Evolutionary conservation across 2,329 filamentous ascomycete genomes (phyloP), one percentile per base, ranked within the genome.

Genomic region (Apiospora malaysiana): DNA sequence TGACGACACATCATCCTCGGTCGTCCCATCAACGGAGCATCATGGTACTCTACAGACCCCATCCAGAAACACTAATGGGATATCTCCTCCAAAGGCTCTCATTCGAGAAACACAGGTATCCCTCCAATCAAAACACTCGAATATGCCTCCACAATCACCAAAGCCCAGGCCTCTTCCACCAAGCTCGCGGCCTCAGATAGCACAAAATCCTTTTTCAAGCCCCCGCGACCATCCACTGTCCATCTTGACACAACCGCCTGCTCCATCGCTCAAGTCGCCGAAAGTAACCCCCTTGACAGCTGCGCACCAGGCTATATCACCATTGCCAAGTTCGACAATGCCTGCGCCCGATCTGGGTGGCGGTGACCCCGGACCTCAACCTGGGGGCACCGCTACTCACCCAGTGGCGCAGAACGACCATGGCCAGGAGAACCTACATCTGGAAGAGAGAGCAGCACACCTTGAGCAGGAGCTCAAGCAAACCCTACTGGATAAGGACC

Each of bases 11-110:
- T 46, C 65, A 45, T 67, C 65, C 3, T 45, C 42, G 9, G 10
- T 46, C 27, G 27, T 68, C 9, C 67, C 67, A 40, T 63, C 56
- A n/a, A 63, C 56, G 1, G 56, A 63, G 16, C 32, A 63, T 18
- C 56, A 40, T 63, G 12, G n/a, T 8, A 40, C 27, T 23, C 56
- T 63, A 8, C 56, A 23, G 12, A 63, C 56, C 40, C 56, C 56
- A 51, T 42, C 40, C 40, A 67, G 16, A 67, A 14, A 10, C n/a
- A 46, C 65, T 12, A 67, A 67, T 27, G 65, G 65, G 6, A 12
- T 21, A 67, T 67, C 63, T 9, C 63, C 27, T 2, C 27, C 56
- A 10, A 63, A 63, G 21, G n/a, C 56, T 14, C 56, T 63, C 4
- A 40, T 63, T 12, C 12, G 32, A 32, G 56, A 63, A 63, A 63